A percentile compares a stretch with the other conserved stretches of the same genome.
phyloP scores from a whole-genome alignment of 2,329 filamentous ascomycete species.

The Paraphoma chrysanthemicola region DNA sequence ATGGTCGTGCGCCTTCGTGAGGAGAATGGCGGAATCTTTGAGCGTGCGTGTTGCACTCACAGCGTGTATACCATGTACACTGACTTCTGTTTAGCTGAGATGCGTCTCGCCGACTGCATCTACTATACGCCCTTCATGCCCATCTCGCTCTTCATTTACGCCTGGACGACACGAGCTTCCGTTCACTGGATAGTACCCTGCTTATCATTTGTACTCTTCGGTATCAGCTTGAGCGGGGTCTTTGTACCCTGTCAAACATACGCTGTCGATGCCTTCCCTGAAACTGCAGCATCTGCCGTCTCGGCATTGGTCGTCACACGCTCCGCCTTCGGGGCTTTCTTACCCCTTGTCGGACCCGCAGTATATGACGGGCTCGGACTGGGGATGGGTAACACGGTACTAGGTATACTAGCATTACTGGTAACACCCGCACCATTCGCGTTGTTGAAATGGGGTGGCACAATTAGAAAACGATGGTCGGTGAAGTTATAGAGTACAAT shows the following conservation, averaged over 20 bases:
- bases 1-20: slow-evolving; percentile 11
- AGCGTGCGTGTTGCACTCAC: slow-evolving; percentile 24
- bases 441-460: slow-evolving; percentile 71
- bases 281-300: slow-evolving; percentile 41
- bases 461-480: slow-evolving; percentile 5
- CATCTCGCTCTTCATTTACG: slow-evolving; percentile 54
- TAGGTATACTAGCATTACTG: slow-evolving; percentile 71
- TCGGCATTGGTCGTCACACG: slow-evolving; percentile 36
- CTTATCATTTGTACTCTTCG: slow-evolving; percentile 19
- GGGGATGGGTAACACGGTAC: slow-evolving; percentile 53
- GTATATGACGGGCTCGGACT: slow-evolving; percentile 31
- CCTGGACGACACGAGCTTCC: slow-evolving; percentile 59
- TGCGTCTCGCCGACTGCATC: slow-evolving; percentile 50
- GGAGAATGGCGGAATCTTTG: slow-evolving; percentile 19
- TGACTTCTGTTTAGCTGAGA: slow-evolving; percentile 20
- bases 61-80: background rate
- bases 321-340: slow-evolving; percentile 22
- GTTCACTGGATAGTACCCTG: slow-evolving; percentile 62
- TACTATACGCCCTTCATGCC: slow-evolving; percentile 23
- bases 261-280: slow-evolving; percentile 43
- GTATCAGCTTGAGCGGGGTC: slow-evolving; percentile 31
- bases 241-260: slow-evolving; percentile 39
- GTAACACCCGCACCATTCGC: slow-evolving; percentile 75
- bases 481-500: slow-evolving; percentile 2
- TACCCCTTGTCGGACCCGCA: slow-evolving; percentile 24